A percentile compares a stretch with the other conserved stretches of the same genome.
Conservation (phyloP, 108 stramenopile genomes). For the Conticribra weissflogii region DNA sequence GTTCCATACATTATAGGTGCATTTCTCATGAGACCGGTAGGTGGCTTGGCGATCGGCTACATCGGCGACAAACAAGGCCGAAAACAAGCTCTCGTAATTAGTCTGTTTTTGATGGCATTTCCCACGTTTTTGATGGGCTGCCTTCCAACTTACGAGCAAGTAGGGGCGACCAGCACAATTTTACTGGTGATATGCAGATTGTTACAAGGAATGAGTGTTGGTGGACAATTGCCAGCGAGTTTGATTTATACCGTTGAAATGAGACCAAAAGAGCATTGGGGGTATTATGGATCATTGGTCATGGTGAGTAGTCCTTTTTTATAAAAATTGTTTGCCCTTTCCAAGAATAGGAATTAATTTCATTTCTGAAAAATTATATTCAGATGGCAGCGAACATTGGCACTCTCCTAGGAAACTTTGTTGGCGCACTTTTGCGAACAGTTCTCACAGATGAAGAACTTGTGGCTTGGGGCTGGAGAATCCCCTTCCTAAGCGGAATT, state of each 20-base stretch:
- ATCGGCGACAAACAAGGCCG: constrained; percentile 80
- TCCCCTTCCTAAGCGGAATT: constrained; percentile 77
- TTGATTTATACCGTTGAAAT: constrained; percentile 77
- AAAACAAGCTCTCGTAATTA: constrained; percentile 65
- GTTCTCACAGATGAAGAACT: constrained; percentile 67
- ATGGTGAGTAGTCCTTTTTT: constrained; percentile 32
- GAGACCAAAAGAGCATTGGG: constrained; percentile 52
- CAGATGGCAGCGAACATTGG: constrained; percentile 58
- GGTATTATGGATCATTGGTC: constrained; percentile 66
- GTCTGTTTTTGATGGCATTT: constrained; percentile 78
- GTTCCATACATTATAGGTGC: constrained; percentile 46
- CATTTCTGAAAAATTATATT: neutral
- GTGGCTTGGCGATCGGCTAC: constrained; percentile 76
- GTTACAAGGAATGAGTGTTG: constrained; percentile 87
- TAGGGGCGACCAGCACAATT: constrained; percentile 66
- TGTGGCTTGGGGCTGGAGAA: constrained; percentile 63
- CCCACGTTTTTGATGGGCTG: constrained; percentile 87
- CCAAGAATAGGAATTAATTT: neutral
- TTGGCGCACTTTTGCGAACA: constrained; percentile 55
- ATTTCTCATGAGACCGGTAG: constrained; percentile 80
- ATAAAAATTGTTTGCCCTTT: neutral
- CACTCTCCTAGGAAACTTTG: constrained; percentile 62
- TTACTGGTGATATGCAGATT: constrained; percentile 72
- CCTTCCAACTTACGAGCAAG: constrained; percentile 74
- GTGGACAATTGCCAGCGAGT: constrained; percentile 81